These are phyloP conservation scores for Pelargonium citronellum DNA, from an alignment of 441 rosid genomes.

Conservation along the genomic window DNA sequence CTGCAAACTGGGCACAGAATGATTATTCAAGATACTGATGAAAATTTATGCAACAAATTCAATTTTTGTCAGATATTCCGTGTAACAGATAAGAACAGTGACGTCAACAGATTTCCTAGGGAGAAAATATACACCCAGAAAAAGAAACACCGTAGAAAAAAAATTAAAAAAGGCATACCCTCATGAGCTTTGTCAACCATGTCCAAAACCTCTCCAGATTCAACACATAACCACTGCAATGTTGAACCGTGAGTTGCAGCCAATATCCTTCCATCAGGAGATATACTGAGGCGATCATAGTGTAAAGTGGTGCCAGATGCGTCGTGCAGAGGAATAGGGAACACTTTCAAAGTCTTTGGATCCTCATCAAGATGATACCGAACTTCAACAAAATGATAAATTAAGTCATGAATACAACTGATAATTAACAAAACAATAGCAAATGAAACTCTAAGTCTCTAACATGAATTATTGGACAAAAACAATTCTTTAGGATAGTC, in stretches of 20 bases:
- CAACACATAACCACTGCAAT: constrained; percentile 80
- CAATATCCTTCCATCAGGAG: constrained; percentile 86
- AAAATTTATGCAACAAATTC: not conserved
- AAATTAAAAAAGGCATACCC: constrained; percentile 40
- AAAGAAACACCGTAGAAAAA: not conserved
- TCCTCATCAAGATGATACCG: constrained; percentile 98
- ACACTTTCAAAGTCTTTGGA: constrained; percentile 83
- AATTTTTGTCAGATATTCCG: not conserved
- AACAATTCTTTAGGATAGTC: not conserved
- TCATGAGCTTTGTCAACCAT: constrained; percentile 86
- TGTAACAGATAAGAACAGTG: not conserved
- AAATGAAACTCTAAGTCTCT: not conserved
- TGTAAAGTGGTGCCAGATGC: constrained; percentile 57
- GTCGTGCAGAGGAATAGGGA: constrained; percentile 73
- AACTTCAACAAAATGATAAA: constrained; percentile 41
- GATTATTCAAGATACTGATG: not conserved
- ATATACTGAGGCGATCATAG: constrained; percentile 72
- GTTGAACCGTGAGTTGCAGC: constrained; percentile 71
- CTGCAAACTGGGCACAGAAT: not conserved
- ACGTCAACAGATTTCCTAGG: too few relatives aligned
- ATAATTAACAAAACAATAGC: not conserved
- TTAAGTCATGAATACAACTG: not conserved
- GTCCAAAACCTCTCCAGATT: constrained; percentile 76
- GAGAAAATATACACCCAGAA: too few relatives aligned
- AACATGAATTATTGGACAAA: not conserved